Percentiles rank a stretch among this genome's conserved stretches.
These are phyloP conservation scores for Rhynchospora pubera DNA, from an alignment of 176 grass and related monocot species.

Conservation along the genomic window DNA sequence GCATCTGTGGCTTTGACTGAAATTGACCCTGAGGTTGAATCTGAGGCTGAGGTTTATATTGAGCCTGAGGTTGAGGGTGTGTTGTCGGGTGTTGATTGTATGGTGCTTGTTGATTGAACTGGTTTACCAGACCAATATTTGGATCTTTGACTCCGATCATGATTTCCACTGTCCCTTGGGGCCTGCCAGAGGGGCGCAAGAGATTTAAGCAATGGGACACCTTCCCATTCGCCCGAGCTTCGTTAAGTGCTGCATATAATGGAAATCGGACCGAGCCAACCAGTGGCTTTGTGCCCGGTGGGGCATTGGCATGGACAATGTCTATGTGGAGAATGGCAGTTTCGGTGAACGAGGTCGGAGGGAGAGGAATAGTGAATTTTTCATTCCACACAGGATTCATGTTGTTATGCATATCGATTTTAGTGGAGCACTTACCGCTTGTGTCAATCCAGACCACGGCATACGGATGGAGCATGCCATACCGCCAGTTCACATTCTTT, in stretches of 20 bases:
- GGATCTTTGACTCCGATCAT: background rate
- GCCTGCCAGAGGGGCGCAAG: conserved; percentile 46
- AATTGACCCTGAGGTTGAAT: background rate
- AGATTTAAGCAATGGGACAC: conserved; percentile 37
- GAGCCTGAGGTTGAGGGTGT: background rate
- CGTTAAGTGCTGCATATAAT: conserved; percentile 47
- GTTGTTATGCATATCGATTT: conserved; percentile 32
- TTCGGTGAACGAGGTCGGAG: conserved; percentile 21
- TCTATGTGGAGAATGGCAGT: conserved; percentile 58
- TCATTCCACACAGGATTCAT: conserved; percentile 54
- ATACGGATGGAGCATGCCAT: conserved; percentile 48
- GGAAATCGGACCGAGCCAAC: conserved; percentile 47
- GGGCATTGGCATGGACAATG: conserved; percentile 61
- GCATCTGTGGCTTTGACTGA: background rate
- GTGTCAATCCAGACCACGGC: conserved; percentile 54
- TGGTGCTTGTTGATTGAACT: background rate
- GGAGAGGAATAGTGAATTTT: conserved; percentile 42
- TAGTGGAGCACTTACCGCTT: conserved; percentile 42
- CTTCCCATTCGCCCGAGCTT: conserved; percentile 32
- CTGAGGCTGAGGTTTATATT: background rate
- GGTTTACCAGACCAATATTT: background rate
- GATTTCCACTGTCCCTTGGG: conserved; percentile 3
- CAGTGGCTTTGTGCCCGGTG: conserved; percentile 52
- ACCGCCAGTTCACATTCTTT: conserved; percentile 82
- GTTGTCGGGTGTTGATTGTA: background rate